Conservation (phyloP, 768 basidiomycete species). For the Amanita muscaria region DNA sequence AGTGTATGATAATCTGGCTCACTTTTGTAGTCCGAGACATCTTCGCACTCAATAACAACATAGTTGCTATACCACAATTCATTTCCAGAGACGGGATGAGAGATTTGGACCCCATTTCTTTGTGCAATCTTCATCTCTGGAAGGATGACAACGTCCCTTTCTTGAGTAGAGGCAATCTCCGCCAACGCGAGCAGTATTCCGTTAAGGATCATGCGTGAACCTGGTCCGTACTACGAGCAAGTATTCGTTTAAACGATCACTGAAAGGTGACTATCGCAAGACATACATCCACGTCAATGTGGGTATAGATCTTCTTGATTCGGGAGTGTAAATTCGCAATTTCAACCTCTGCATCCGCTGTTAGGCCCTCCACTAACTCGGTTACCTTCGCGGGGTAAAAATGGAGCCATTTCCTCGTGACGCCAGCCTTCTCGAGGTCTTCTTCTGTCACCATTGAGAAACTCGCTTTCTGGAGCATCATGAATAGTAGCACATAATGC, state of each 20-base stretch:
- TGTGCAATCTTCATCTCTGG: conserved; percentile 19
- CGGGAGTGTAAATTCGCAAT: conserved; percentile 16
- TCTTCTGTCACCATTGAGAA: conserved; percentile 19
- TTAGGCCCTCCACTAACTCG: conserved; percentile 13
- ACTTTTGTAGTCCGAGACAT: conserved; percentile 15
- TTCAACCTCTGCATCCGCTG: conserved; percentile 13
- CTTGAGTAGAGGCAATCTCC: conserved; percentile 15
- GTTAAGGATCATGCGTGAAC: conserved; percentile 24
- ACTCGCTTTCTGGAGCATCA: conserved; percentile 17
- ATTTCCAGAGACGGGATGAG: conserved; percentile 16
- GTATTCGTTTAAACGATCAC: conserved; percentile 11
- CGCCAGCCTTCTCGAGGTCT: conserved; percentile 20
- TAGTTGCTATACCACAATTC: conserved; percentile 24
- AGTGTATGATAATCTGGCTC: conserved; percentile 9
- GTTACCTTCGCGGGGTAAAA: conserved; percentile 14
- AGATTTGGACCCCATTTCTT: conserved; percentile 17
- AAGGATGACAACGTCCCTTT: conserved; percentile 19
- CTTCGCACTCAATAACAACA: conserved; percentile 19
- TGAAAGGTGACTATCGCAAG: conserved; percentile 12
- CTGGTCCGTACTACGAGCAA: conserved; percentile 18
- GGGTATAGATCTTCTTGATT: conserved; percentile 22
- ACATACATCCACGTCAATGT: conserved; percentile 25
- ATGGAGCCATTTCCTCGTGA: conserved; percentile 18
- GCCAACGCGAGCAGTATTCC: conserved; percentile 21
- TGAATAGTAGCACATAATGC: conserved; percentile 12